A percentile compares a stretch with the other conserved stretches of the same genome.
These are phyloP conservation scores for Hygrophorus russula DNA, from an alignment of 768 basidiomycete genomes.

Conservation along the genomic window DNA sequence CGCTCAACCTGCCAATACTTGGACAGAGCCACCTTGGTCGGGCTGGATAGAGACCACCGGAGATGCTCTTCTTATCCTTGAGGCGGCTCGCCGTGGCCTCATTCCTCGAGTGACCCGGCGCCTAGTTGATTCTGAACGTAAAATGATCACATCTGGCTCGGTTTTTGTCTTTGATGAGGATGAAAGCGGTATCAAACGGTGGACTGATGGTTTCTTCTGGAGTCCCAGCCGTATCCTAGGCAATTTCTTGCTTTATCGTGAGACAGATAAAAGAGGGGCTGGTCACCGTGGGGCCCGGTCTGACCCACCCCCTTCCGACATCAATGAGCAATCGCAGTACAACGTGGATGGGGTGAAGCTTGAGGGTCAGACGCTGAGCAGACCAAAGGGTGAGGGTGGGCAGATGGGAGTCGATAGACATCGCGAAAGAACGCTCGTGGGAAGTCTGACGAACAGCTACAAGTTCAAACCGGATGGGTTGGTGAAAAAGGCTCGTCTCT, in stretches of 20 bases:
- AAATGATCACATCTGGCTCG: slow-evolving; percentile 86
- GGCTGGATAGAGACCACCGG: slow-evolving; percentile 95
- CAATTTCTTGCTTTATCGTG: slow-evolving; percentile 92
- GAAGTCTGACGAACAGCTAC: slow-evolving; percentile 86
- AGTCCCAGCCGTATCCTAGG: slow-evolving; percentile 86
- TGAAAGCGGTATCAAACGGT: slow-evolving; percentile 93
- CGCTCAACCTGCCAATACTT: slow-evolving; percentile 33
- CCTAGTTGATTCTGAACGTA: slow-evolving; percentile 84
- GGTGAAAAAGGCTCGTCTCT: slow-evolving; percentile 82
- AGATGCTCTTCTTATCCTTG: slow-evolving; percentile 93
- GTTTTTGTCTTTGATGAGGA: slow-evolving; percentile 98
- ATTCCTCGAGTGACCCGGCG: slow-evolving; percentile 89
- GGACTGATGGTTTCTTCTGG: slow-evolving; percentile 98
- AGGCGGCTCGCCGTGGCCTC: slow-evolving; percentile 81
- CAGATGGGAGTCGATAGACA: slow-evolving; percentile 50
- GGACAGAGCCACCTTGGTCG: slow-evolving; percentile 84
- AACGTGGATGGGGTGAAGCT: slow-evolving; percentile 16
- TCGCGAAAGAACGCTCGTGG: slow-evolving; percentile 74
- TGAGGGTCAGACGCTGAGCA: slow-evolving; percentile 43
- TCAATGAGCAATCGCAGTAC: slow-evolving; percentile 23
- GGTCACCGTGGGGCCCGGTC: slow-evolving; percentile 44
- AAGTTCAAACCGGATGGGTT: slow-evolving; percentile 90
- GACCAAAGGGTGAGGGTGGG: slow-evolving; percentile 41
- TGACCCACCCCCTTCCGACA: slow-evolving; percentile 24
- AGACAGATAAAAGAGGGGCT: slow-evolving; percentile 76